These are phyloP conservation scores for Monosporascus sp. DNA, from an alignment of 2,329 filamentous ascomycete genomes.

Conservation along the genomic window DNA sequence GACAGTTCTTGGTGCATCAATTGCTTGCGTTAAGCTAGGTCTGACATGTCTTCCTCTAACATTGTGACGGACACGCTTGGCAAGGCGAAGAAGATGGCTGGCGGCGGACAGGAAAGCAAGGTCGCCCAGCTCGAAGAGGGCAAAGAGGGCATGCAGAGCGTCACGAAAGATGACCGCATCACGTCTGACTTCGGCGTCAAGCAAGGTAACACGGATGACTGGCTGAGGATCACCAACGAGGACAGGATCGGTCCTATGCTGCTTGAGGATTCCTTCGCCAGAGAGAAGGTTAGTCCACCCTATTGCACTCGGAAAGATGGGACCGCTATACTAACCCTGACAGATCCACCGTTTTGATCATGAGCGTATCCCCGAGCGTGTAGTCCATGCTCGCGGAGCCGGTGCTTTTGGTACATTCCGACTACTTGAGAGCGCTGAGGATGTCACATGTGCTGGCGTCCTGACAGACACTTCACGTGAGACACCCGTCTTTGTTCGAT, in stretches of 20 bases:
- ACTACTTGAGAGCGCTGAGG: slow-evolving; percentile 59
- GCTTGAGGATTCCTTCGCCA: slow-evolving; percentile 67
- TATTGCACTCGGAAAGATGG: neutral
- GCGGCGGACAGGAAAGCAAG: slow-evolving; percentile 46
- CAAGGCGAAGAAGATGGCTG: slow-evolving; percentile 32
- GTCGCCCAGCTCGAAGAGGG: slow-evolving; percentile 53
- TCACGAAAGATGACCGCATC: slow-evolving; percentile 52
- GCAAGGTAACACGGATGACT: slow-evolving; percentile 69
- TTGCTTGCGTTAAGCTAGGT: neutral
- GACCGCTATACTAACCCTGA: neutral
- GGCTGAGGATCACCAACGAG: slow-evolving; percentile 60
- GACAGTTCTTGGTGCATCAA: neutral
- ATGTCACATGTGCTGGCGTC: slow-evolving; percentile 58
- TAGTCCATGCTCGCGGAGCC: slow-evolving; percentile 64
- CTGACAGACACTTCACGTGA: slow-evolving; percentile 62
- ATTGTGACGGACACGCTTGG: slow-evolving; percentile 29
- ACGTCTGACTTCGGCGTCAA: slow-evolving; percentile 76
- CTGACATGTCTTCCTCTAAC: slow-evolving; percentile 10
- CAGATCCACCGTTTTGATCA: slow-evolving; percentile 67
- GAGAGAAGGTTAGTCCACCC: slow-evolving; percentile 55
- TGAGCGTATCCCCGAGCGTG: slow-evolving; percentile 61
- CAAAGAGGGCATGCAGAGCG: slow-evolving; percentile 53
- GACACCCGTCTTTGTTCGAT: slow-evolving; percentile 60
- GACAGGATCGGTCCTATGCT: slow-evolving; percentile 61
- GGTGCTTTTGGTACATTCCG: slow-evolving; percentile 67